phyloP scores from a whole-genome alignment of 768 basidiomycete genomes.

The Termitomyces sp. region DNA sequence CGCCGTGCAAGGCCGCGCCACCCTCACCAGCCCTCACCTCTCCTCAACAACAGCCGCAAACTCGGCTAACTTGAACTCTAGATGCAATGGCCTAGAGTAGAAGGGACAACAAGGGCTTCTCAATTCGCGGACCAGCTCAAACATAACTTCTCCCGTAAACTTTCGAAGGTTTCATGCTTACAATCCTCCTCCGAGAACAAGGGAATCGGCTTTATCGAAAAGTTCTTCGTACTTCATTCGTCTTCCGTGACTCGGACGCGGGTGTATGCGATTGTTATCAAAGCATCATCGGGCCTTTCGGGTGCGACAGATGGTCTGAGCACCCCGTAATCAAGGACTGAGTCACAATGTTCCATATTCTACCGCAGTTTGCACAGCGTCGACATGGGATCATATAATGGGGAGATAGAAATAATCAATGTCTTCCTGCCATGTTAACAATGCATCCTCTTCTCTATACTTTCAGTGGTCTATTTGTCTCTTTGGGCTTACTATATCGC shows the following conservation, averaged over 20 bases:
- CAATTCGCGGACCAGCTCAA: neutral
- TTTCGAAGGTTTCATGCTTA: neutral
- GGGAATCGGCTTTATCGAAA: neutral
- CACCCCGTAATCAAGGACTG: constrained; percentile 2
- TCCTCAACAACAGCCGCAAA: no score
- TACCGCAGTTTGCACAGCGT: constrained; percentile 4
- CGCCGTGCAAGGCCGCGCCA: neutral
- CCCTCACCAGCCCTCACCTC: neutral
- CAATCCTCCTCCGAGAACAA: neutral
- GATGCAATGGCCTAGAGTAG: neutral
- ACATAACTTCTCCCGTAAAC: neutral
- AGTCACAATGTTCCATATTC: neutral
- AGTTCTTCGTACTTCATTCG: neutral
- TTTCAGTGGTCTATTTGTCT: constrained; percentile 3
- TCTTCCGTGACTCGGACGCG: neutral
- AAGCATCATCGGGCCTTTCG: neutral
- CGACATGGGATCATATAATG: neutral
- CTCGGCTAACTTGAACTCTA: neutral
- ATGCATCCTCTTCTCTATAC: constrained; percentile 6
- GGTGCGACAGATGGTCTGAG: neutral
- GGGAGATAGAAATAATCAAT: neutral
- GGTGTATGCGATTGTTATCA: neutral
- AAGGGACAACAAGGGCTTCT: neutral
- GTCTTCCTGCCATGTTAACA: neutral
- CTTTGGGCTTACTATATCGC: neutral